These are phyloP conservation scores for Fraxinus dipetala DNA, from an alignment of 305 asterid species.

Conservation along the genomic window DNA sequence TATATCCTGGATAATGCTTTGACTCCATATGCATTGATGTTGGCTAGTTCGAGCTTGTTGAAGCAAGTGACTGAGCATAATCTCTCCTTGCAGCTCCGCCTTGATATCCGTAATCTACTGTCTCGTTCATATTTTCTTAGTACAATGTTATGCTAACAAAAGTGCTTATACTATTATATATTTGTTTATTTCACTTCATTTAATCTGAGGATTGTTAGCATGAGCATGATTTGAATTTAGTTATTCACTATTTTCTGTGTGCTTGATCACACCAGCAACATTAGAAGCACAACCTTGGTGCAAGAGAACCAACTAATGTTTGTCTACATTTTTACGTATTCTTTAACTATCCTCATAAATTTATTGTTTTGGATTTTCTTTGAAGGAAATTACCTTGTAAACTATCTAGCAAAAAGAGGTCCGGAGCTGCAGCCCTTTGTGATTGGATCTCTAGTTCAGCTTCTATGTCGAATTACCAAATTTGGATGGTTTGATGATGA, in stretches of 20 bases:
- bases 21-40: conserved; percentile 97
- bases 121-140: conserved; percentile 31
- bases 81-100: conserved; percentile 95
- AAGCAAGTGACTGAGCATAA: conserved; percentile 98
- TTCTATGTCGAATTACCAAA: conserved; percentile 90
- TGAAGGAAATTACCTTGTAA: conserved; percentile 97
- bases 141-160: conserved; percentile 12
- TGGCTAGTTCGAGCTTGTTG: conserved; percentile 99
- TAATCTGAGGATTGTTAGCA: conserved; percentile 3
- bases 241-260: neutral
- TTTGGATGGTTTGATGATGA: conserved; percentile 99
- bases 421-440: conserved; percentile 94
- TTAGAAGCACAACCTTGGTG: conserved; percentile 14
- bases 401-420: conserved; percentile 95
- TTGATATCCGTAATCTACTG: conserved; percentile 84
- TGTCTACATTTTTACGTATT: conserved; percentile 6
- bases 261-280: neutral
- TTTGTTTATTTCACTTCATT: conserved; percentile 10
- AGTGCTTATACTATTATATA: neutral
- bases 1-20: conserved; percentile 94
- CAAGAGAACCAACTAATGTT: conserved; percentile 22
- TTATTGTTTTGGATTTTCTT: conserved; percentile 42
- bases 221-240: conserved; percentile 14
- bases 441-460: conserved; percentile 83
- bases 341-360: conserved; percentile 23